Evolutionary conservation across 768 basidiomycete species (phyloP).

Genomic region (Rhizopogon vinicolor): DNA sequence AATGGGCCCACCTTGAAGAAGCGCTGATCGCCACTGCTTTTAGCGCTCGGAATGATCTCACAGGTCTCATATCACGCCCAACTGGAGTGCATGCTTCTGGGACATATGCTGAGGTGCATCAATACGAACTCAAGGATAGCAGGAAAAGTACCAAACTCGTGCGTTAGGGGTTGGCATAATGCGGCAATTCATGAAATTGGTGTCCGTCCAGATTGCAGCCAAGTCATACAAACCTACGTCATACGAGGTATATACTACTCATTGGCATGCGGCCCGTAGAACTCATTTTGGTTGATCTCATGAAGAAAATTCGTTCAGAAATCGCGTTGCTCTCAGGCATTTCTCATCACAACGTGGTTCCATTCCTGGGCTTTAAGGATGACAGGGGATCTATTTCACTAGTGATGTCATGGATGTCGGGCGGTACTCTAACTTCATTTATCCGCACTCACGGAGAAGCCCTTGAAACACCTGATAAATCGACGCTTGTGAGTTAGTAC

Average conservation of each 20-base stretch:
- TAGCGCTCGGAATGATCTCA: neutral
- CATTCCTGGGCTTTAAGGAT: neutral
- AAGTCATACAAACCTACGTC: neutral
- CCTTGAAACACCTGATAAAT: neutral
- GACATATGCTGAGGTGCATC: neutral
- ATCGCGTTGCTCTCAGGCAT: neutral
- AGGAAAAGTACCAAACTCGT: neutral
- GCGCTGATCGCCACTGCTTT: neutral
- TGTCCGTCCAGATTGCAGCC: neutral
- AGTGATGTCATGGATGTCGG: neutral
- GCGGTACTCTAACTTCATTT: neutral
- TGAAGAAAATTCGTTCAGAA: neutral
- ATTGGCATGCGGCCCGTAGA: neutral
- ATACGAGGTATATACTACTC: too few relatives aligned
- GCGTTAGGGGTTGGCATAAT: neutral
- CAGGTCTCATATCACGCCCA: neutral
- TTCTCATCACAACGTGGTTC: neutral
- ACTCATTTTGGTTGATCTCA: neutral
- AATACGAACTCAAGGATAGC: neutral
- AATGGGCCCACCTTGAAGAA: too few relatives aligned
- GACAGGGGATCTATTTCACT: neutral
- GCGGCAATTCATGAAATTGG: neutral
- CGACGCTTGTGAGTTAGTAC: neutral
- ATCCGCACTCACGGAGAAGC: neutral
- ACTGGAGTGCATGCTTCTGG: neutral